Conservation (phyloP, 2,329 filamentous ascomycete genomes). For the Aureobasidium namibiae region DNA sequence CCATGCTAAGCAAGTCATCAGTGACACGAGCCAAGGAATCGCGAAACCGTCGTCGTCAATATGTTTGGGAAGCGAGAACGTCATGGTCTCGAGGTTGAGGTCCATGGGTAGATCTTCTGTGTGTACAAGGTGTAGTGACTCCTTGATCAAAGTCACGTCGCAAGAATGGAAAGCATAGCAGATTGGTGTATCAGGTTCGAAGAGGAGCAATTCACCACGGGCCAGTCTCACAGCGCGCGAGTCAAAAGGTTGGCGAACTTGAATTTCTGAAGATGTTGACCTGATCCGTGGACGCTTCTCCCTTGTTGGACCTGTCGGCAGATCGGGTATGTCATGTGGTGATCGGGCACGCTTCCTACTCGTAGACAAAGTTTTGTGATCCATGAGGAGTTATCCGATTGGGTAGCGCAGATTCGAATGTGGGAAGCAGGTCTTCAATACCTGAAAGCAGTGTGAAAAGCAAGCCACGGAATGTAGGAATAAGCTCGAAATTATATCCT, state of each 20-base stretch:
- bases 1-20: background rate
- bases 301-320: too few species aligned
- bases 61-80: background rate
- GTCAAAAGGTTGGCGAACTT: background rate
- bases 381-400: too few species aligned
- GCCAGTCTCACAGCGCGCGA: background rate
- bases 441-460: background rate
- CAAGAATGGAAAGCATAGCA: background rate
- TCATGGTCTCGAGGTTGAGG: background rate
- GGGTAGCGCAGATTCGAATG: too few species aligned
- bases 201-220: background rate
- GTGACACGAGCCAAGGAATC: background rate
- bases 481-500: background rate
- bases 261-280: background rate
- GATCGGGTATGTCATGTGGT: background rate
- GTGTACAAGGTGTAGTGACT: background rate
- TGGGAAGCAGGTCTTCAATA: background rate
- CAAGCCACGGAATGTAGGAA: background rate
- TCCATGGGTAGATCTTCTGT: background rate
- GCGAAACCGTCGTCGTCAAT: background rate
- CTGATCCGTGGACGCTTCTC: background rate
- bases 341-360: background rate
- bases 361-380: background rate
- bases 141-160: background rate
- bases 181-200: background rate